These are phyloP conservation scores for Papilionanthe hybrid DNA, from an alignment of 116 monocot species.

Conservation along the genomic window DNA sequence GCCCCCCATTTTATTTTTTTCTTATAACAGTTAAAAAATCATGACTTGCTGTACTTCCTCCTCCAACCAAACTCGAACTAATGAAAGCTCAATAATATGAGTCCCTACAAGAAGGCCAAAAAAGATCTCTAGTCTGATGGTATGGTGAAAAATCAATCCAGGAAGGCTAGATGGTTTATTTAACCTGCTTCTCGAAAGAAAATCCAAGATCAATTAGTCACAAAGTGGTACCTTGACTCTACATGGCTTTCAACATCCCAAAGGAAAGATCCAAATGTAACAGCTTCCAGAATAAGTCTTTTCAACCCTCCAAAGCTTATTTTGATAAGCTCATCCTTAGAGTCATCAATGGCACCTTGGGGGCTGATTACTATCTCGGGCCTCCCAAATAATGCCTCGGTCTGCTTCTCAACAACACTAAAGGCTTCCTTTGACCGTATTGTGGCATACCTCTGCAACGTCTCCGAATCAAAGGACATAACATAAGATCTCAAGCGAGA, in stretches of 20 bases:
- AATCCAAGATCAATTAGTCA: conserved; percentile 28
- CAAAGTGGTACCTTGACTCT: conserved; percentile 79
- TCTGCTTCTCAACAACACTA: conserved; percentile 77
- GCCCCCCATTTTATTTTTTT: conserved; percentile 1
- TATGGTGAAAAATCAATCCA: background rate
- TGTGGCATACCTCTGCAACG: conserved; percentile 63
- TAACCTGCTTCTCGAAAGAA: background rate
- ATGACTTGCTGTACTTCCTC: background rate
- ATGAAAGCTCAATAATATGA: background rate
- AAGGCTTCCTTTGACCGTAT: conserved; percentile 81
- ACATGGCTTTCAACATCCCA: conserved; percentile 90
- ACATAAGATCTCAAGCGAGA: conserved; percentile 65
- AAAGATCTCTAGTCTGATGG: conserved; percentile 3
- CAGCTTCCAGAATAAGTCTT: conserved; percentile 74
- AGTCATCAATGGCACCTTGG: conserved; percentile 55
- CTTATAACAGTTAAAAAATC: background rate
- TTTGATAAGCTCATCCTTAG: conserved; percentile 65
- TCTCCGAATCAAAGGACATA: conserved; percentile 83
- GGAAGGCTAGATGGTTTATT: background rate
- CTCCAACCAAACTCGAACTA: conserved; percentile 3
- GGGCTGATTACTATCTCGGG: conserved; percentile 66
- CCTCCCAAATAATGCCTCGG: conserved; percentile 77
- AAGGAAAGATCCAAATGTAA: conserved; percentile 87
- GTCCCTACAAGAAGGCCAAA: background rate
- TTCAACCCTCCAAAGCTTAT: conserved; percentile 70